Evolutionary conservation across 1,139 yeast genomes (phyloP), one percentile per base, ranked within the genome.

Genomic region (Blastobotrys buckinghamii): DNA sequence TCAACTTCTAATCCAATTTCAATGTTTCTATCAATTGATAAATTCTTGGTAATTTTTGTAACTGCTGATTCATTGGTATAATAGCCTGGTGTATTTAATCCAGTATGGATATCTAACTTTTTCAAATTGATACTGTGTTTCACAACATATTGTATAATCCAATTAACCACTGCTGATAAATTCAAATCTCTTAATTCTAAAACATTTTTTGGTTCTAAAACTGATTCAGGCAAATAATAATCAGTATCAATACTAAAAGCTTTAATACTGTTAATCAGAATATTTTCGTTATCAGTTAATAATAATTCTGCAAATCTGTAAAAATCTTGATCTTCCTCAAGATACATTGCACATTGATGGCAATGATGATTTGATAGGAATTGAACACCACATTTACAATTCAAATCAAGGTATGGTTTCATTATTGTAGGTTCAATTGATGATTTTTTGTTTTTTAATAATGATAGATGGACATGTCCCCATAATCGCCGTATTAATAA

Each of bases 101-200:
- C 34, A 12, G 45, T 42, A 24, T 42, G 45, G 8, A 42, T 42
- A 35, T 42, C 45, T 20, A 30, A 15, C 6, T 39, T 32, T 17
- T 34, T 15, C 4, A 42, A 13, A 19, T 35, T 42, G 1, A 33
- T 33, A 24, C 27, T 1, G 6, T 16, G 17, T 8, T 24, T 15
- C 17, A 32, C 10, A 15, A 36, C 13, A 24, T 34, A 19, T 27
- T 42, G 33, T n/a, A 42, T 13, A 29, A 42, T 34, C 45, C 45
- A 42, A 32, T 42, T 42, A 20, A 29, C 16, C 13, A 42, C 29
- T 17, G 34, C 45, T 12, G 35, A 39, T 26, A 35, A 34, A 24
- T 16, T 6, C 22, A 42, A 19, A 19, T 42, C 45, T 15, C 27
- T 8, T 7, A 42, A 13, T 26, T 42, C 35, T 12, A 12, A 8